Evolutionary conservation across 345 rosid species (phyloP), one percentile per base, ranked within the genome.

Genomic region (Melaleuca alternifolia): DNA sequence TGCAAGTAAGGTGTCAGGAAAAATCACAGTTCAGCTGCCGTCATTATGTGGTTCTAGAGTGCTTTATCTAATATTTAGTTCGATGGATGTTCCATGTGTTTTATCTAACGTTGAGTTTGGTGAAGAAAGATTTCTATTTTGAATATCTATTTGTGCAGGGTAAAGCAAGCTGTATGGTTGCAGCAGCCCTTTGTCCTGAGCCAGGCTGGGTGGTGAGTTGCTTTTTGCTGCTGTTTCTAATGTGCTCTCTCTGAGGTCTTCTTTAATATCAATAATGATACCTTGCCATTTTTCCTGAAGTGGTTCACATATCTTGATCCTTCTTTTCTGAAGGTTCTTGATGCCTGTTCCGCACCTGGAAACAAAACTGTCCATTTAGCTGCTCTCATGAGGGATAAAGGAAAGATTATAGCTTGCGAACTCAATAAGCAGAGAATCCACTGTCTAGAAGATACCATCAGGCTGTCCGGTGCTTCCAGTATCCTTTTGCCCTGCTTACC

Each of bases 271-370:
- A 51, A n/a, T 48, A 51, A n/a, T 18, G 53, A 83, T 83, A 24
- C 59, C 2, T 33, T 37, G 26, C n/a, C 24, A 37, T 15, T 51
- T 71, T 11, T 51, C 62, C 52, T 71, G 16, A 77, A 0, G 11
- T 76, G 50, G 56, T 71, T 84, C 37, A 54, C 21, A 50, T 21
- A 14, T 26, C 7, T 33, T 46, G 50, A 53, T 48, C 50, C 54
- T 76, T 30, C 14, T 87, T 71, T 71, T 53, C 85, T 90, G 91
- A 91, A 95, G 99, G 98, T 97, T 90, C 90, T 97, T 90, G 99
- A 97, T 90, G 99, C 99, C 85, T 97, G 98, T 87, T 93, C 99
- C 88, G 98, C 99, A 88, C 99, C 98, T 51, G 99, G 99, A 88
- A 97, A 97, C 94, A 96, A 97, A 94, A 97, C 98, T 76, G 94